These are phyloP conservation scores for Cadophora luteo-olivacea DNA, from an alignment of 2,329 filamentous ascomycete species.

Conservation along the genomic window DNA sequence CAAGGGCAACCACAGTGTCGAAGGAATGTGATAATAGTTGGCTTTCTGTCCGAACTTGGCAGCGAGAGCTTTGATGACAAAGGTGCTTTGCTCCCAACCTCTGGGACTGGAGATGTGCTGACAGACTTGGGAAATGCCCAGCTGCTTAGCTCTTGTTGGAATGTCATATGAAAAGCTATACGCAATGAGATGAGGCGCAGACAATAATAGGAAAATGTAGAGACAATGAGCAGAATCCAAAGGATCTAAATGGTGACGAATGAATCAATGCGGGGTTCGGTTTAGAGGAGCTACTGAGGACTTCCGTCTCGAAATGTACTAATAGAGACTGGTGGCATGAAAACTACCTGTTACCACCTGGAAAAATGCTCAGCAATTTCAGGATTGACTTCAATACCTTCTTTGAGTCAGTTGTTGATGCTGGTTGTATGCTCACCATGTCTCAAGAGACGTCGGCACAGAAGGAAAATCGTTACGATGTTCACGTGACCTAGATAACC, in stretches of 20 bases:
- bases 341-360: not conserved
- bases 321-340: not conserved
- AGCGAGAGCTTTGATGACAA: constrained; percentile 57
- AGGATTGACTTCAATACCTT: not conserved
- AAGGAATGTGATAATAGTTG: constrained; percentile 70
- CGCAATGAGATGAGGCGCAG: too few species aligned
- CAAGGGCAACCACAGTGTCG: constrained; percentile 79
- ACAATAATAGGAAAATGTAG: not conserved
- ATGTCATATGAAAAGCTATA: constrained; percentile 36
- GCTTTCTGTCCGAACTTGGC: constrained; percentile 56
- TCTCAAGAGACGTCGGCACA: too few species aligned
- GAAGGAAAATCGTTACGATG: too few species aligned
- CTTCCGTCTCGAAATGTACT: not conserved
- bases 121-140: constrained; percentile 36
- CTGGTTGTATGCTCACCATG: too few species aligned
- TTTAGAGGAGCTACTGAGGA: not conserved
- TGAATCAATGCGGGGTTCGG: constrained; percentile 8
- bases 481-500: not conserved
- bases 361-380: not conserved
- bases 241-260: not conserved
- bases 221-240: not conserved
- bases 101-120: constrained; percentile 53
- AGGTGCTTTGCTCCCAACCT: constrained; percentile 62
- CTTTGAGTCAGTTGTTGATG: too few species aligned
- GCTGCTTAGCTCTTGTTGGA: constrained; percentile 42